Evolutionary conservation across 345 rosid species (phyloP).

Genomic region (Sisymbrium irio): DNA sequence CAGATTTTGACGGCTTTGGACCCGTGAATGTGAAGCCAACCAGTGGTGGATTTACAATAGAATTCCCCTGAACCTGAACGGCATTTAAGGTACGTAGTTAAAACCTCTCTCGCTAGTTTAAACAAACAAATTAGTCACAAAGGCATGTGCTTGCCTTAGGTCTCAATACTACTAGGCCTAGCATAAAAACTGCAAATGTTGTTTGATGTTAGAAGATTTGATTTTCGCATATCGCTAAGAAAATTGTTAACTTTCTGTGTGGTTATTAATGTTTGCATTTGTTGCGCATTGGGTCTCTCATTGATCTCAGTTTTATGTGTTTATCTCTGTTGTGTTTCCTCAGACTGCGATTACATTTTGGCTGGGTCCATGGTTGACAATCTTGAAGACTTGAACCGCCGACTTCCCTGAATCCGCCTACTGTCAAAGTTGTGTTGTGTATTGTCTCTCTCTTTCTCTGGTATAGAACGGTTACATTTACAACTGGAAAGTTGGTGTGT

Average conservation of each 20-base stretch:
- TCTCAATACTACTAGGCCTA: background rate
- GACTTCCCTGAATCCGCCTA: background rate
- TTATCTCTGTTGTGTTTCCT: background rate
- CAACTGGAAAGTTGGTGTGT: background rate
- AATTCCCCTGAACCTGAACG: slow-evolving; percentile 41
- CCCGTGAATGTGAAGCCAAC: slow-evolving; percentile 48
- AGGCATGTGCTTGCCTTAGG: background rate
- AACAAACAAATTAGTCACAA: background rate
- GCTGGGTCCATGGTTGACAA: background rate
- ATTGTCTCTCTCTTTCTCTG: background rate
- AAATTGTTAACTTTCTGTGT: background rate
- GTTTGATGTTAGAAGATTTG: background rate
- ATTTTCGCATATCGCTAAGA: background rate
- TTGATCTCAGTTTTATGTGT: too few relatives aligned
- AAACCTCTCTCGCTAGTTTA: background rate
- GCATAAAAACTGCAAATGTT: background rate
- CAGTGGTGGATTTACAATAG: slow-evolving; percentile 59
- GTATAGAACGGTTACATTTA: background rate
- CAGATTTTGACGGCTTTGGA: slow-evolving; percentile 63
- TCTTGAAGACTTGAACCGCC: background rate
- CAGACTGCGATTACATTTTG: slow-evolving; percentile 9
- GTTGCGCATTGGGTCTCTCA: background rate
- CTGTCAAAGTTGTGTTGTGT: slow-evolving; percentile 22
- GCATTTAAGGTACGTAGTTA: slow-evolving; percentile 18
- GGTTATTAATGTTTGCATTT: background rate